Percentiles rank a stretch among this genome's conserved stretches.
These are phyloP conservation scores for Phytophthora colocasiae DNA, from an alignment of 352 stramenopile species.

Conservation along the genomic window DNA sequence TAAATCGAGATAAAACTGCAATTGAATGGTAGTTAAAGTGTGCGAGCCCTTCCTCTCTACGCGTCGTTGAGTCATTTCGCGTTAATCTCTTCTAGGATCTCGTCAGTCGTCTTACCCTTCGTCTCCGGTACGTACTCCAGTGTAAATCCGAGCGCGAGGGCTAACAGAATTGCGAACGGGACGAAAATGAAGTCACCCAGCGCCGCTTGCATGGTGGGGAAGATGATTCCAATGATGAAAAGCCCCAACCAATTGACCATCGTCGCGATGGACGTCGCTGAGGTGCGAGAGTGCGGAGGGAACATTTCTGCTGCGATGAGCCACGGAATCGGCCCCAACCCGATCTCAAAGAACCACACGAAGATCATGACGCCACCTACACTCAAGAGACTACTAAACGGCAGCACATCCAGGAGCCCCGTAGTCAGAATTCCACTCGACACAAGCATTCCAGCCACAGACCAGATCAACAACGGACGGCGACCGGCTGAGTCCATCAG, in stretches of 20 bases:
- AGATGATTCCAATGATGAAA: constrained; percentile 94
- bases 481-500: constrained; percentile 76
- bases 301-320: constrained; percentile 97
- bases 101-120: constrained; percentile 81
- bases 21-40: constrained; percentile 1
- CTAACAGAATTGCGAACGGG: constrained; percentile 87
- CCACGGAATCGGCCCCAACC: constrained; percentile 94
- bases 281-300: constrained; percentile 91
- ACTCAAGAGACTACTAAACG: constrained; percentile 53
- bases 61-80: constrained; percentile 15
- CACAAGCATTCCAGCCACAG: constrained; percentile 66
- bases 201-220: constrained; percentile 89
- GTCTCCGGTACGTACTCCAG: constrained; percentile 91
- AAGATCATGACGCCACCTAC: constrained; percentile 77
- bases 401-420: constrained; percentile 59
- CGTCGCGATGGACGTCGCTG: constrained; percentile 90
- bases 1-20: constrained; percentile 23
- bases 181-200: constrained; percentile 90
- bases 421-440: constrained; percentile 67
- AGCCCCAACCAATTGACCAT: constrained; percentile 97
- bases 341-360: constrained; percentile 79
- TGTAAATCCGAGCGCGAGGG: constrained; percentile 73
- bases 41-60: constrained; percentile 1
- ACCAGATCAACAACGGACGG: constrained; percentile 71
- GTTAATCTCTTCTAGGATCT: constrained; percentile 65